Evolutionary conservation across 257 asterid genomes (phyloP).

Genomic region (Solanum verrucosum): DNA sequence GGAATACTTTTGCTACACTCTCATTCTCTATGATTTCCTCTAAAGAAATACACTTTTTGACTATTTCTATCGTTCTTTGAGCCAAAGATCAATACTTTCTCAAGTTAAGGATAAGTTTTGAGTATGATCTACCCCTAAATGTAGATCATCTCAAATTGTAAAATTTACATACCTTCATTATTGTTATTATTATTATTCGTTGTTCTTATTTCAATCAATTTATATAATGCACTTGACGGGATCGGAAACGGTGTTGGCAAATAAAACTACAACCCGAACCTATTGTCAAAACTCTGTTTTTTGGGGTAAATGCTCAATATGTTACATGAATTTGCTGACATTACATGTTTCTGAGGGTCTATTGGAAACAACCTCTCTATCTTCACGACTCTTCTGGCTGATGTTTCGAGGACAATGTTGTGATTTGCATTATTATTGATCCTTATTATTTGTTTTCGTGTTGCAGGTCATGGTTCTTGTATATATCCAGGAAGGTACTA

Average conservation of each 20-base stretch:
- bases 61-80: too few species aligned
- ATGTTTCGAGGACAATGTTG: neutral
- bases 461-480: slow-evolving; percentile 76
- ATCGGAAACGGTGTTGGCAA: slow-evolving; percentile 65
- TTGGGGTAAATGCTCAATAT: neutral
- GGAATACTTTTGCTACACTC: neutral
- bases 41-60: slow-evolving; percentile 3
- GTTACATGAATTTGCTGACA: neutral
- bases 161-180: too few species aligned
- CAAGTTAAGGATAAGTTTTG: too few species aligned
- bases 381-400: neutral
- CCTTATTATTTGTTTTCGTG: neutral
- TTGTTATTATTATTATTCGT: too few species aligned
- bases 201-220: slow-evolving; percentile 9
- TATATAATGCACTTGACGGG: slow-evolving; percentile 61
- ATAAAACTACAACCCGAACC: slow-evolving; percentile 68
- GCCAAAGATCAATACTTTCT: too few species aligned
- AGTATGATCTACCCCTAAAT: too few species aligned
- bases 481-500: slow-evolving; percentile 69
- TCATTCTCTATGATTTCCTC: neutral
- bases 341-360: neutral
- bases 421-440: neutral
- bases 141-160: too few species aligned
- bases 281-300: slow-evolving; percentile 8
- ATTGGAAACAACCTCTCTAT: neutral